Base-by-base conservation (phyloP, 2,329 filamentous ascomycete species). In the Zasmidium citrigriseum region DNA sequence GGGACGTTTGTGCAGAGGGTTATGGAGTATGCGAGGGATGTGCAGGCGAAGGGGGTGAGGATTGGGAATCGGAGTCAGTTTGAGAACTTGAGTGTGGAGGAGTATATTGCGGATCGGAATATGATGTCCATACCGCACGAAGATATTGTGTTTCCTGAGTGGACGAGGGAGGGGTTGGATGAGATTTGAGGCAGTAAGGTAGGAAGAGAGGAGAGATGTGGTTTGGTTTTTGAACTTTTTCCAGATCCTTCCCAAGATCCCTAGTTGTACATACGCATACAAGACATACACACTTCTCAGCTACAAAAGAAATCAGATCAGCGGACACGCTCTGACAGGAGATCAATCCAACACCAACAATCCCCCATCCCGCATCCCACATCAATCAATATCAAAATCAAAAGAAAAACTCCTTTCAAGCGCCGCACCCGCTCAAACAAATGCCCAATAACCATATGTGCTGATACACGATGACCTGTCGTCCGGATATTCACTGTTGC, bases 61-160 rank as follows among this genome's bases (percentile, higher is more conserved):
- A 75, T 78, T 68, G 76, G 76, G 4, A 64, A 74, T 49, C 58
- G 73, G 23, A 75, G 72, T 55, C 75, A 78, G 52, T 75, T 75
- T 16, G 69, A 77, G 64, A 68, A 66, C 2, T 61, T 80, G 27
- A 74, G 69, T 1, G 54, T 72, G 24, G 60, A 67, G 27, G 65
- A 73, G 52, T 79, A 77, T 72, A 75, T 76, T 59, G 68, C 62
- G 48, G 64, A 76, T 55, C 48, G 63, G 41, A 63, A 65, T 22
- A 59, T 63, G 61, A 63, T 63, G 56, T 55, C 52, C 23, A 60
- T 51, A 24, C 59, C 59, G 29, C 56, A 57, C n/a, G 55, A 52
- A 18, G 58, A 63, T 14, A 47, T 60, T 22, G 52, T 52, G 41
- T 65, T 60, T 47, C 63, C 63, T 4, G 63, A 60, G 46, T 65